These are phyloP conservation scores for Stenogyne calaminthoides DNA, from an alignment of 305 asterid species.

Conservation along the genomic window DNA sequence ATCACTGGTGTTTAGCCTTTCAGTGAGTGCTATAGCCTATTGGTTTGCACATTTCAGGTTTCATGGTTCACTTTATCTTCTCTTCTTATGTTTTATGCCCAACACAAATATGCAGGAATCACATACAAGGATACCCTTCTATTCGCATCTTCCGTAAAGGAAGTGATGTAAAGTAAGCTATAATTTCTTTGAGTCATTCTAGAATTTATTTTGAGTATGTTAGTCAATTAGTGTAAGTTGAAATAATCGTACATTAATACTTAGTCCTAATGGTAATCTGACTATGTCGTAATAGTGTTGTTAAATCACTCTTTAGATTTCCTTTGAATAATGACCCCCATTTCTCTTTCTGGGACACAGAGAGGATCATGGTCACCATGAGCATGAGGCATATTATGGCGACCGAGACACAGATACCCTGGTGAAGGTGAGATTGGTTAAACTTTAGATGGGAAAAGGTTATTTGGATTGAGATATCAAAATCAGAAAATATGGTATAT, in stretches of 20 bases:
- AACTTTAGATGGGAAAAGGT: conserved; percentile 13
- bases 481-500: conserved; percentile 24
- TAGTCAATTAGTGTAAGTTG: conserved; percentile 13
- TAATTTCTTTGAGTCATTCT: conserved; percentile 17
- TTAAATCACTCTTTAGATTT: conserved; percentile 5
- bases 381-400: conserved; percentile 96
- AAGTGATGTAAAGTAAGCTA: conserved; percentile 69
- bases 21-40: conserved; percentile 17
- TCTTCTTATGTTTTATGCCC: conserved; percentile 31
- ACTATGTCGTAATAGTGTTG: not conserved
- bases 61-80: conserved; percentile 25
- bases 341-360: conserved; percentile 41
- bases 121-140: conserved; percentile 95
- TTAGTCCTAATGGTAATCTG: not conserved
- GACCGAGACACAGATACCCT: conserved; percentile 91
- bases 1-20: conserved; percentile 3
- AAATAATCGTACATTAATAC: conserved; percentile 4
- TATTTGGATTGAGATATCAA: conserved; percentile 24
- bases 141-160: conserved; percentile 96
- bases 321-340: not conserved
- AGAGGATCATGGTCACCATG: conserved; percentile 89
- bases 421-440: conserved; percentile 64
- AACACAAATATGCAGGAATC: conserved; percentile 69
- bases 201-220: not conserved
- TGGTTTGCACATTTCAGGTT: conserved; percentile 24